Percentiles rank a stretch among this genome's conserved stretches.
Evolutionary conservation across 169 alveolate species (phyloP).

Genomic region (Cryptosporidium bovis): DNA sequence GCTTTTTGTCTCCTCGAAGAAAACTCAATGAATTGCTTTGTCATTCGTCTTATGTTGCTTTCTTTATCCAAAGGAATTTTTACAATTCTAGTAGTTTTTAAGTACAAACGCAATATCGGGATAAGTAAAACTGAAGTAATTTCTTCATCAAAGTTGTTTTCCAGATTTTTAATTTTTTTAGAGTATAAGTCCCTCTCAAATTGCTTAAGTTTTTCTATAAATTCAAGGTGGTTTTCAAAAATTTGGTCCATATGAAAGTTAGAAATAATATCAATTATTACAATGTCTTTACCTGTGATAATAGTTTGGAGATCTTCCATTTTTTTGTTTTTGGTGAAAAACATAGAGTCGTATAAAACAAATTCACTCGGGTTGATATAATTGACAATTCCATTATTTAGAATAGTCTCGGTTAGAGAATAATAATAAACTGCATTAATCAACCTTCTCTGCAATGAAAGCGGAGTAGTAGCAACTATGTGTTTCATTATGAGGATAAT

Average conservation of each 20-base stretch:
- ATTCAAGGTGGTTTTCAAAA: neutral
- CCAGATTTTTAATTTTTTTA: neutral
- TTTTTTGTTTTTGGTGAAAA: slow-evolving; percentile 16
- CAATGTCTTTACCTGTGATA: slow-evolving; percentile 49
- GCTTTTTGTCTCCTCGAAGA: slow-evolving; percentile 45
- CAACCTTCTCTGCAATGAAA: slow-evolving; percentile 29
- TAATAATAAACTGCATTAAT: neutral
- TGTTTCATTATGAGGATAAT: slow-evolving; percentile 47
- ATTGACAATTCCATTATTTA: slow-evolving; percentile 3
- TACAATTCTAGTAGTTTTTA: slow-evolving; percentile 49
- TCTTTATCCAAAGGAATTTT: slow-evolving; percentile 47
- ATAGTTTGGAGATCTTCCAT: neutral
- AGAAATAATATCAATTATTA: slow-evolving; percentile 48
- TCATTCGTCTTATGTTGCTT: neutral
- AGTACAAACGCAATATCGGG: slow-evolving; percentile 18
- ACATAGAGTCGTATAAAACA: slow-evolving; percentile 22
- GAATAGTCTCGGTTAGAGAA: neutral
- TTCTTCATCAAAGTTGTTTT: slow-evolving; percentile 31
- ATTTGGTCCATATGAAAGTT: slow-evolving; percentile 15
- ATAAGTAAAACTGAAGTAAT: slow-evolving; percentile 9
- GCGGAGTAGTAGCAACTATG: slow-evolving; percentile 29
- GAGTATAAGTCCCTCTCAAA: neutral
- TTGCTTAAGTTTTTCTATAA: slow-evolving; percentile 9
- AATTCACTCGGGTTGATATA: slow-evolving; percentile 44
- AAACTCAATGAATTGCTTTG: slow-evolving; percentile 48